Base-by-base conservation (phyloP, 2,329 filamentous ascomycete genomes). In the Plectosphaerella cucumerina region DNA sequence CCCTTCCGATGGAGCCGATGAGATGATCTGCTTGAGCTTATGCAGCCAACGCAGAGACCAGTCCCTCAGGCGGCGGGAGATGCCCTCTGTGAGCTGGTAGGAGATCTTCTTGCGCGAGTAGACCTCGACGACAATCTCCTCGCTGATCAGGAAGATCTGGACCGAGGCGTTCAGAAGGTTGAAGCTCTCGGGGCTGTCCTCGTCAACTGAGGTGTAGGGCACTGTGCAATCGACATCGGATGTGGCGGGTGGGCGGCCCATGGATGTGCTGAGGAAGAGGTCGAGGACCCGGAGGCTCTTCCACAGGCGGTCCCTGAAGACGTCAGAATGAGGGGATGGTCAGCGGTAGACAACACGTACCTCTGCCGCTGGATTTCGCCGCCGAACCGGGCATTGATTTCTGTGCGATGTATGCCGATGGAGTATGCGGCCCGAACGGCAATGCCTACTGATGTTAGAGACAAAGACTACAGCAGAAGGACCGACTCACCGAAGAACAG, bases 221-320 rank as follows among this genome's bases (percentile, higher is more conserved):
- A 81, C 77, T 0, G 76, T 81, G 60, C 77, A 80, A 53, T 81
- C 78, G 1, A 78, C 67, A 42, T 80, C 77, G 0, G 76, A 79
- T 0, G 76, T 76, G 0, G 75, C 74, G 0, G 78, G 78, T 0
- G 78, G 78, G 1, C 78, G 68, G 3, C 78, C 78, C 76, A 80
- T 80, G 1, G 75, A 78, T 3, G 72, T 74, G 57, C 75, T 78
- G 0, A 81, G 65, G 51, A 77, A 80, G 1, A 81, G 60, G 52
- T 81, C 78, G 6, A 81, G 64, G 0, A 78, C 65, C 2, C 78
- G 69, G 4, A 81, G 60, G 51, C 76, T 80, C 60, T 78, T 79
- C 78, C 78, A 81, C 1, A 81, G 60, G 3, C 74, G 67, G 51
- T 80, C 76, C n/a, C 54, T 56, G 10, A 47, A 54, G 60, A 12